Conservation (phyloP, 768 basidiomycete species). For the Galerina marginata region DNA sequence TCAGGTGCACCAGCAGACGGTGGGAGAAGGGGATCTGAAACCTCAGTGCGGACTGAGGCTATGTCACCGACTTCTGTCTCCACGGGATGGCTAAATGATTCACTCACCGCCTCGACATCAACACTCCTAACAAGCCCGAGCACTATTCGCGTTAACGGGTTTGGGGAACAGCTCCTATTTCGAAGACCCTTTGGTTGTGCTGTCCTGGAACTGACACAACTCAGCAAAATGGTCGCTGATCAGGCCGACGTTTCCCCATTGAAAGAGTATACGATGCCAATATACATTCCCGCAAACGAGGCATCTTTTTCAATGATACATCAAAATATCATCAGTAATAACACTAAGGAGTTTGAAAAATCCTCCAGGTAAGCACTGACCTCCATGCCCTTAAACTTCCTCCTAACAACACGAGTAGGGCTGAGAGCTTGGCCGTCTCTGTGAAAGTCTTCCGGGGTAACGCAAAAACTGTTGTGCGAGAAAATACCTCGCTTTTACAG, state of each 20-base stretch:
- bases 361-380: conserved; percentile 66
- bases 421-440: conserved; percentile 85
- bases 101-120: conserved; percentile 11
- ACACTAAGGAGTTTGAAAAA: conserved; percentile 81
- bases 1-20: conserved; percentile 49
- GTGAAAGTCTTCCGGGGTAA: conserved; percentile 91
- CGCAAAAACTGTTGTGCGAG: conserved; percentile 70
- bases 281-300: conserved; percentile 84
- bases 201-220: conserved; percentile 81
- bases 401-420: conserved; percentile 49
- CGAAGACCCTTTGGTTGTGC: conserved; percentile 97
- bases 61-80: conserved; percentile 25
- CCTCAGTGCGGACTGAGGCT: conserved; percentile 44
- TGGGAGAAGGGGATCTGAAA: conserved; percentile 61
- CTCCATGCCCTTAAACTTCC: not conserved
- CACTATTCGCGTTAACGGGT: conserved; percentile 30
- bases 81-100: conserved; percentile 25
- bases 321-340: conserved; percentile 88
- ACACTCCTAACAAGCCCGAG: conserved; percentile 15
- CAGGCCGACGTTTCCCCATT: conserved; percentile 65
- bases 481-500: conserved; percentile 84
- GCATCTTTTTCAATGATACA: conserved; percentile 91
- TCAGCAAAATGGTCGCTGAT: conserved; percentile 71
- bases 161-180: conserved; percentile 54
- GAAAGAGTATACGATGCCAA: conserved; percentile 85